Base-by-base conservation (phyloP, 1,284 basidiomycete species). In the Paramarasmius palmivorus region DNA sequence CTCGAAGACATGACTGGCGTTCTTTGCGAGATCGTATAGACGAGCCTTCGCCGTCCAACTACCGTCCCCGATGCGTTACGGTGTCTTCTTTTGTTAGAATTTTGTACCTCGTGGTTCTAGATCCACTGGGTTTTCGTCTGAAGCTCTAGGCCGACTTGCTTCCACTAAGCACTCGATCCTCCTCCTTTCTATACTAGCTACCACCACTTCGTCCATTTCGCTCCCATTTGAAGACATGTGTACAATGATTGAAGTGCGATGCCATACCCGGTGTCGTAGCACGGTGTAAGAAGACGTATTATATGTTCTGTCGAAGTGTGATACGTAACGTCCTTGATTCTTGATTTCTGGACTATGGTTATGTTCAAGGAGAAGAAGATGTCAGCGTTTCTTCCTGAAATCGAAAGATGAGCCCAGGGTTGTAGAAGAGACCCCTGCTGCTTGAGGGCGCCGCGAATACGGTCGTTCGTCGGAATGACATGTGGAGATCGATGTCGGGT, bases 341-440 rank as follows among this genome's bases (percentile, higher is more conserved):
- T 32, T n/a, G n/a, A 12, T 6, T 6, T 32, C n/a, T n/a, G 9
- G 22, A 7, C 26, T n/a, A n/a, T 42, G 29, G 26, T 17, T 48
- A 49, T 10, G 46, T 26, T 6, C 10, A 22, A 25, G 26, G 22
- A 7, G 23, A 39, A 23, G 49, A 12, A 9, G 49, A n/a, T n/a
- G n/a, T n/a, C 23, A 29, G n/a, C 20, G 10, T 17, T 17, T 22
- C 52, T 29, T 5, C 45, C 35, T 25, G 52, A 53, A 9, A 32
- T 34, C 15, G 45, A 34, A 50, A 4, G 35, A 40, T 29, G 25
- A 36, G n/a, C 51, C 45, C 2, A 59, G 39, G 10, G 61, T 57
- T 22, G 64, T 65, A 38, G 68, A 69, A 4, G 68, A 62, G n/a
- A n/a, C n/a, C 32, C 68, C 68, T 42, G 61, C 58, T 4, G 68